Percentiles rank a stretch among this genome's conserved stretches.
These are phyloP conservation scores for Globisporangium parvum DNA, from an alignment of 352 stramenopile species.

Conservation along the genomic window DNA sequence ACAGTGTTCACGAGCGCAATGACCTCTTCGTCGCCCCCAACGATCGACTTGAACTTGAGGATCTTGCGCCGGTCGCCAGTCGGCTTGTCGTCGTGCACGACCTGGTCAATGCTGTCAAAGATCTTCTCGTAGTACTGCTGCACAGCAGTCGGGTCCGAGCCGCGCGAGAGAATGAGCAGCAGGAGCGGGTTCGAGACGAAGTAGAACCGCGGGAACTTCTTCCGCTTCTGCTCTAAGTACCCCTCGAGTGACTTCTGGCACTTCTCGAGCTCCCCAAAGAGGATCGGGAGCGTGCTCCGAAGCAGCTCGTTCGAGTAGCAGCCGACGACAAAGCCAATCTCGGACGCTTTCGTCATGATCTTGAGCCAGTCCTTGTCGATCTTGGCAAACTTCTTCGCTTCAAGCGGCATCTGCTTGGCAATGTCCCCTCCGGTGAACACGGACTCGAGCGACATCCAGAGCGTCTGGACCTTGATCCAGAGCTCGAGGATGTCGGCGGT, in stretches of 20 bases:
- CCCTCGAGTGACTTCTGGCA: constrained; percentile 90
- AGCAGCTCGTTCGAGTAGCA: constrained; percentile 85
- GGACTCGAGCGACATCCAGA: constrained; percentile 89
- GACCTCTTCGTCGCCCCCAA: constrained; percentile 66
- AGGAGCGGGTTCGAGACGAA: constrained; percentile 90
- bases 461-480: constrained; percentile 88
- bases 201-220: constrained; percentile 90
- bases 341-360: constrained; percentile 78
- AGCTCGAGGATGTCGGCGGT: constrained; percentile 86
- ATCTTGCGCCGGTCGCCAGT: constrained; percentile 52
- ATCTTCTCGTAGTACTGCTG: constrained; percentile 89
- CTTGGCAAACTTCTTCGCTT: constrained; percentile 91
- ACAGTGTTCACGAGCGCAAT: constrained; percentile 56
- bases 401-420: constrained; percentile 89
- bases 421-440: constrained; percentile 92
- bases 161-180: constrained; percentile 84
- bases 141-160: constrained; percentile 66
- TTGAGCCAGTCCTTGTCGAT: constrained; percentile 92
- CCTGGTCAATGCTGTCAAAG: constrained; percentile 74
- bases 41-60: constrained; percentile 66
- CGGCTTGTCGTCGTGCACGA: constrained; percentile 51
- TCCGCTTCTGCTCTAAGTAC: constrained; percentile 89
- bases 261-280: constrained; percentile 89
- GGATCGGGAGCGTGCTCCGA: constrained; percentile 75
- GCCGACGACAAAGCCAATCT: constrained; percentile 70